phyloP scores from a whole-genome alignment of 2,329 filamentous ascomycete species.

The Fusarium xyrophilum region DNA sequence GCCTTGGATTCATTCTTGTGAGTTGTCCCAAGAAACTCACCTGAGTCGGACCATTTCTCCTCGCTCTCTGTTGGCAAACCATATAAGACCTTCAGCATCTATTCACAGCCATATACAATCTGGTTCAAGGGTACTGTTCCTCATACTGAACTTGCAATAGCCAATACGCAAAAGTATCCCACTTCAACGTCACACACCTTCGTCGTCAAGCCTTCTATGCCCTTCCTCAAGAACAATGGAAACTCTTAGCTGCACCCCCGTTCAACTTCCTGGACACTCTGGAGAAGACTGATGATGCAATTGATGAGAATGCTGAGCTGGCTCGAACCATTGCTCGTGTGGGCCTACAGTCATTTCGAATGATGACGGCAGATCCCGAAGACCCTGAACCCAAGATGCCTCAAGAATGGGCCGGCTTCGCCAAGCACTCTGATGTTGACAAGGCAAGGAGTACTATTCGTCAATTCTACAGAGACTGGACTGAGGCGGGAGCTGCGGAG shows the following conservation, averaged over 20 bases:
- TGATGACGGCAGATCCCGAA: conserved; percentile 49
- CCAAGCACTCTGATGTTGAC: conserved; percentile 78
- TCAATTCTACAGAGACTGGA: conserved; percentile 97
- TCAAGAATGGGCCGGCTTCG: conserved; percentile 71
- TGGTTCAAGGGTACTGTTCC: too few species aligned
- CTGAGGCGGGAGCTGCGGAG: conserved; percentile 75
- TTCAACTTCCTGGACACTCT: conserved; percentile 85
- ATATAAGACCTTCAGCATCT: neutral
- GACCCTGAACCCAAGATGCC: conserved; percentile 57
- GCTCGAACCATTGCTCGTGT: conserved; percentile 77
- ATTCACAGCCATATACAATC: accelerated
- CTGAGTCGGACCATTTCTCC: neutral
- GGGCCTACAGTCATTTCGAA: conserved; percentile 71
- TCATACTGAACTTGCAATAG: conserved; percentile 53
- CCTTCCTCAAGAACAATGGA: conserved; percentile 82
- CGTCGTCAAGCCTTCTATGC: conserved; percentile 93
- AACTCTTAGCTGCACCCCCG: conserved; percentile 78
- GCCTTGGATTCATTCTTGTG: conserved; percentile 82
- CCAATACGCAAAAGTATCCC: conserved; percentile 83
- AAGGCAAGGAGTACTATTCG: conserved; percentile 92
- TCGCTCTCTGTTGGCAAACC: neutral
- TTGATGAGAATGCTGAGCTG: conserved; percentile 85
- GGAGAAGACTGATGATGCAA: conserved; percentile 81
- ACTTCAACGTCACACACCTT: conserved; percentile 89
- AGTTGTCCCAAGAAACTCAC: conserved; percentile 22